These are phyloP conservation scores for Leishmania mexicana DNA, from an alignment of 208 protist species.

Conservation along the genomic window DNA sequence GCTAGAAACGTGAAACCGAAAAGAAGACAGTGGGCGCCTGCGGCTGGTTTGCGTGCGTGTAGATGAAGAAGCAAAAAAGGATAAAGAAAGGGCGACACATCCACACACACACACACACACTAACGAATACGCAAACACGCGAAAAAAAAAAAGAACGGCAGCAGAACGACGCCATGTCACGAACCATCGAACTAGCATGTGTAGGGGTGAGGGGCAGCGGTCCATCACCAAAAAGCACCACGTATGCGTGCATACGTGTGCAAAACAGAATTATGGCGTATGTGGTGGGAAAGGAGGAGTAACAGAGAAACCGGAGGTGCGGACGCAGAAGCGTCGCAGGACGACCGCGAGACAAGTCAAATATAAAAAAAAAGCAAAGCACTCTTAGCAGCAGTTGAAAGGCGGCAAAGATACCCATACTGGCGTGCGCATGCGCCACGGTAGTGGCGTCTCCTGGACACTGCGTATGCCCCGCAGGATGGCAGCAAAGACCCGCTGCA, in stretches of 20 bases:
- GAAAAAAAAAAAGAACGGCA: neutral
- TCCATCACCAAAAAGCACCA: neutral
- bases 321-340: neutral
- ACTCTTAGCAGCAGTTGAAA: neutral
- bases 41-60: neutral
- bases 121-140: too few relatives aligned
- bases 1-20: neutral
- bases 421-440: neutral
- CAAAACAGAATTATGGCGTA: neutral
- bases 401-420: neutral
- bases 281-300: neutral
- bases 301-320: neutral
- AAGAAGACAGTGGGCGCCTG: neutral
- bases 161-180: neutral
- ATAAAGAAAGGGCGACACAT: neutral
- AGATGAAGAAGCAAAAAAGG: slow-evolving; percentile 3
- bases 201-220: neutral
- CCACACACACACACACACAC: neutral
- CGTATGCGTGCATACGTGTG: neutral
- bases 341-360: neutral
- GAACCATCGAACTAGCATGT: neutral
- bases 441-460: neutral
- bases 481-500: neutral
- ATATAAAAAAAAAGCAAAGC: neutral
- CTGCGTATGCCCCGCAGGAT: neutral